Evolutionary conservation across 2,329 filamentous ascomycete species (phyloP), one percentile per base, ranked within the genome.

Genomic region (Alternaria incomplexa): DNA sequence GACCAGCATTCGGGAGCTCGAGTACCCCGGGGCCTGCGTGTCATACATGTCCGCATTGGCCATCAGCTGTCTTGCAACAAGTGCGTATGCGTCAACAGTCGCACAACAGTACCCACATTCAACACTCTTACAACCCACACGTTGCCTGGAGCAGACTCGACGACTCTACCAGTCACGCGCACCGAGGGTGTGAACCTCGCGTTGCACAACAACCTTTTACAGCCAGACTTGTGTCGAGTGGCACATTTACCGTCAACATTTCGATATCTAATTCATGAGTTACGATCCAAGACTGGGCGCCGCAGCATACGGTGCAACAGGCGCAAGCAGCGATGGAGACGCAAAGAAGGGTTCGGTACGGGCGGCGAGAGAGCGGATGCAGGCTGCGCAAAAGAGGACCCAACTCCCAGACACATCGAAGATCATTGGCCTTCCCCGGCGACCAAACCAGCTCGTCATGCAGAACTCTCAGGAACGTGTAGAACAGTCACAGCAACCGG

Each of bases 291-390:
- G 73, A 61, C 61, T 73, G 65, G 75, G 75, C 69, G 70, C 71
- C 66, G 68, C 69, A 58, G 69, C 71, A 54, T 76, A 79, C 64
- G 74, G 76, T 64, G 71, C 68, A 57, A 67, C 69, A 65, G 67
- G 58, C 47, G 66, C 66, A 50, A 68, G 67, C 54, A 66, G 65
- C 50, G 65, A 73, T 66, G 72, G 68, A 23, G 67, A 63, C 7
- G 59, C 56, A n/a, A 70, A 62, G 58, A 76, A 76, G 56, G 79
- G 79, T 13, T 80, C 78, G 23, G 78, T 81, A 46, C 75, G 73
- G 26, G 79, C 79, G 46, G 79, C 78, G 22, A 70, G 78, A 36
- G 73, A 80, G 54, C 69, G 77, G 50, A 61, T 79, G 62, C 73
- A 76, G 64, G 74, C 69, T 15, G 70, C 70, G 25, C 70, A 74